These are phyloP conservation scores for Nicotiana benthamiana DNA, from an alignment of 257 asterid species.

Conservation along the genomic window DNA sequence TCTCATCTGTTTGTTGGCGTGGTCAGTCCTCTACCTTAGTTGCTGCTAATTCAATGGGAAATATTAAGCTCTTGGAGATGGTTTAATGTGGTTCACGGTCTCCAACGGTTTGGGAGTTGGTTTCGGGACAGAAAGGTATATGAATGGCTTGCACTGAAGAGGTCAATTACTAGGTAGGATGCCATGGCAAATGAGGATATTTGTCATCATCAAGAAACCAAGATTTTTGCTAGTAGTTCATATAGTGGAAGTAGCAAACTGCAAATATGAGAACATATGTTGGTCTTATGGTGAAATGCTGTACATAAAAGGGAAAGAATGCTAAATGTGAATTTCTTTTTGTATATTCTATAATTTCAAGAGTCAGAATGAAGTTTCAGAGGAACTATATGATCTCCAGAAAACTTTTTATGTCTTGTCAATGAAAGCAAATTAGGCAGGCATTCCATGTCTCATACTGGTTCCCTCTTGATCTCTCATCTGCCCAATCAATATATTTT, in stretches of 20 bases:
- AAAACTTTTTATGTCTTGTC: neutral
- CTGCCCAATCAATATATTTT: neutral
- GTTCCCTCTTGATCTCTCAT: neutral
- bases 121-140: neutral
- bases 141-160: neutral
- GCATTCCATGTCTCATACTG: neutral
- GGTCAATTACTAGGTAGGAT: neutral
- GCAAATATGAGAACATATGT: constrained; percentile 7
- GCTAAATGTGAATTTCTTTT: constrained; percentile 8
- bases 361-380: neutral
- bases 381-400: neutral
- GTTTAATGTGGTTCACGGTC: constrained; percentile 34
- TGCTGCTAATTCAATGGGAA: constrained; percentile 94
- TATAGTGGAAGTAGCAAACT: constrained; percentile 8
- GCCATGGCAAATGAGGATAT: neutral
- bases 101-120: neutral
- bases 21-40: constrained; percentile 81
- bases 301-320: constrained; percentile 19
- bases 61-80: constrained; percentile 88
- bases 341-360: constrained; percentile 10
- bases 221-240: constrained; percentile 15
- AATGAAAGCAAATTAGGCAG: neutral
- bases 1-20: constrained; percentile 94
- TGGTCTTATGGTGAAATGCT: constrained; percentile 8
- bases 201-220: neutral